phyloP scores from a whole-genome alignment of 2,329 filamentous ascomycete species.

The Alternaria sp. region DNA sequence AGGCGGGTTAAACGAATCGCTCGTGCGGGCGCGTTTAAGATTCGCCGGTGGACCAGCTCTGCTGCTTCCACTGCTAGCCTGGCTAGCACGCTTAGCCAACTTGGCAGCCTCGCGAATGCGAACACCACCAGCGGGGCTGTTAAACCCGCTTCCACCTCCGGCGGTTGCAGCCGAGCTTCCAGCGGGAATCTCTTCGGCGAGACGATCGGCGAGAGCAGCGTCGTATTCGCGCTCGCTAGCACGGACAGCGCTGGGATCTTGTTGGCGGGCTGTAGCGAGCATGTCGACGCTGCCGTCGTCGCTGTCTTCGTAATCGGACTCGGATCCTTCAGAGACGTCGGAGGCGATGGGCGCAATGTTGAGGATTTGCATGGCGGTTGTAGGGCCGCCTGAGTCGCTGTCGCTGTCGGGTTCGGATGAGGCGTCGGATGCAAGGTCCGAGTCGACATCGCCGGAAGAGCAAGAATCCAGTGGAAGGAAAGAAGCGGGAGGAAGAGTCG shows the following conservation, averaged over 20 bases:
- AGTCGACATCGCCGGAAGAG: constrained; percentile 44
- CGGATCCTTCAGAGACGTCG: constrained; percentile 8
- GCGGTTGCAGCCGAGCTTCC: constrained; percentile 58
- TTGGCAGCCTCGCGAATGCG: not conserved
- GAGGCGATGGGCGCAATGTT: constrained; percentile 29
- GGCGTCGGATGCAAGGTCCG: constrained; percentile 47
- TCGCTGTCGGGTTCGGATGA: constrained; percentile 34
- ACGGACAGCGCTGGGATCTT: constrained; percentile 52
- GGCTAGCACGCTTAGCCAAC: not conserved
- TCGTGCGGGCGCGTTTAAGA: constrained; percentile 25
- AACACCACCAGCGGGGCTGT: constrained; percentile 41
- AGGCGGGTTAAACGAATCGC: constrained; percentile 5
- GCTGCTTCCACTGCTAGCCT: constrained; percentile 19
- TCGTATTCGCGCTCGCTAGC: constrained; percentile 56
- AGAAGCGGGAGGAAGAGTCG: constrained; percentile 53
- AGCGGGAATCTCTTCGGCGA: constrained; percentile 57
- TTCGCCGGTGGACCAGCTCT: constrained; percentile 17
- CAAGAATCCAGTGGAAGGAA: constrained; percentile 50
- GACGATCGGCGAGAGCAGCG: constrained; percentile 53
- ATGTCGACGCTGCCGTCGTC: constrained; percentile 53
- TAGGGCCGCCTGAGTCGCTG: constrained; percentile 14
- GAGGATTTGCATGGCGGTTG: constrained; percentile 36
- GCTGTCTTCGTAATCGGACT: constrained; percentile 37
- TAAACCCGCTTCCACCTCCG: constrained; percentile 57
- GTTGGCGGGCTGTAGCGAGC: constrained; percentile 52